Percentiles rank a stretch among this genome's conserved stretches.
Evolutionary conservation across 2,329 filamentous ascomycete species (phyloP).

Genomic region (Penicillium sp.): DNA sequence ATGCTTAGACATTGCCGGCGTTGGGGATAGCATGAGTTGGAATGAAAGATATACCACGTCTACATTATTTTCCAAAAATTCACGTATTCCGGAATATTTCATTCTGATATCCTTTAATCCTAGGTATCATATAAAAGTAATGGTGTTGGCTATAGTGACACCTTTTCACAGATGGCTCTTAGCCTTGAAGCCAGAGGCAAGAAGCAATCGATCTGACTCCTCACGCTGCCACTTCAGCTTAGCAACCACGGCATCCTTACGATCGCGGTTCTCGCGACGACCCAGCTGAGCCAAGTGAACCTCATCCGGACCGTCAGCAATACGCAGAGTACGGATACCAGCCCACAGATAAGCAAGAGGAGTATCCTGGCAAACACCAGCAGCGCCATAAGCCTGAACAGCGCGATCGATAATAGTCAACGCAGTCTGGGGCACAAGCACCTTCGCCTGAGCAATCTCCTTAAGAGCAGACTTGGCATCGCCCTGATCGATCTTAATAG

Average conservation of each 20-base stretch:
- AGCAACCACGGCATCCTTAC: constrained; percentile 43
- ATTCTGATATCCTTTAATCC: background rate
- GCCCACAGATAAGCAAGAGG: constrained; percentile 84
- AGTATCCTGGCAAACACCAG: constrained; percentile 90
- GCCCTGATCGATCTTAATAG: constrained; percentile 86
- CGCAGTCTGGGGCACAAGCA: constrained; percentile 78
- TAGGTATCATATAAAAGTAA: background rate
- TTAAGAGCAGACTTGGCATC: constrained; percentile 86
- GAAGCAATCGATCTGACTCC: constrained; percentile 39
- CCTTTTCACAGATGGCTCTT: constrained; percentile 35
- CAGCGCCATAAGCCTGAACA: constrained; percentile 86
- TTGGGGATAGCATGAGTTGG: constrained; percentile 8
- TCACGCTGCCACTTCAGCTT: constrained; percentile 45
- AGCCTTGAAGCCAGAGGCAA: constrained; percentile 35
- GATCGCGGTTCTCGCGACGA: constrained; percentile 54
- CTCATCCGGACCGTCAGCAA: constrained; percentile 95
- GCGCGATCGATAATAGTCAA: constrained; percentile 90
- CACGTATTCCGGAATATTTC: background rate
- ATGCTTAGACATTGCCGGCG: constrained; percentile 13
- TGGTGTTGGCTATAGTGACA: background rate
- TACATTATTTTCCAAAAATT: background rate
- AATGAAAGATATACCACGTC: constrained; percentile 3
- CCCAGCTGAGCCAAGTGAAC: constrained; percentile 69
- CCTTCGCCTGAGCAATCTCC: constrained; percentile 94
- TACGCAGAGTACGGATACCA: constrained; percentile 72